Evolutionary conservation across 495 filamentous ascomycete genomes (phyloP).

Genomic region (Penicillium crystallinum): DNA sequence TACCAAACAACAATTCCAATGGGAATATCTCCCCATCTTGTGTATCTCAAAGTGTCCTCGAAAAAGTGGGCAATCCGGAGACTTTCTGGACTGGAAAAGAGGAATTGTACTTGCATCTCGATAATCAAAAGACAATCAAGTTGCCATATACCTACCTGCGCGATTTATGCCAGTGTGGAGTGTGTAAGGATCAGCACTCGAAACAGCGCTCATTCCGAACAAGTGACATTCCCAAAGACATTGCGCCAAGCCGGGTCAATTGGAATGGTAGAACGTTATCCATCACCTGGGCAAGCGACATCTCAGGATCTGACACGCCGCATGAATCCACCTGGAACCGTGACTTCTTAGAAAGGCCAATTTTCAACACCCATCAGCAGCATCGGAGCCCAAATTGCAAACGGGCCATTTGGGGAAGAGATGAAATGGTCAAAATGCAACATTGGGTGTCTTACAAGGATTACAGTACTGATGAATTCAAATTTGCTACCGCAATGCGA

Average conservation of each 20-base stretch:
- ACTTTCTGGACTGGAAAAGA: background rate
- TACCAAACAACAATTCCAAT: background rate
- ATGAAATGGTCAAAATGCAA: slow-evolving; percentile 19
- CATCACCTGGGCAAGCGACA: slow-evolving; percentile 59
- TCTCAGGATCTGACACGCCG: slow-evolving; percentile 37
- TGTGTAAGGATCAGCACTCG: slow-evolving; percentile 71
- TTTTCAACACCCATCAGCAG: slow-evolving; percentile 5
- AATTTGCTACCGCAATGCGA: slow-evolving; percentile 49
- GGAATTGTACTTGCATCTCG: slow-evolving; percentile 1
- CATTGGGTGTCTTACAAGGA: slow-evolving; percentile 59
- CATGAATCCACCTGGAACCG: slow-evolving; percentile 47
- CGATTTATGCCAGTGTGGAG: slow-evolving; percentile 67
- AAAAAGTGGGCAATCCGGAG: background rate
- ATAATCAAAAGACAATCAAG: background rate
- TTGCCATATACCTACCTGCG: slow-evolving; percentile 56
- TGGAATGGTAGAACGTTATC: slow-evolving; percentile 41
- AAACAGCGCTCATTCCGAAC: slow-evolving; percentile 79
- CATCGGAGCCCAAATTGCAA: background rate
- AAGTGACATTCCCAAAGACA: slow-evolving; percentile 57
- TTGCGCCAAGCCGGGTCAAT: slow-evolving; percentile 33
- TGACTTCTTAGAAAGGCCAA: slow-evolving; percentile 21
- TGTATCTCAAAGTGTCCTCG: background rate
- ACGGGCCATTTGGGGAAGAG: slow-evolving; percentile 32
- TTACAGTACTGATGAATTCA: slow-evolving; percentile 55
- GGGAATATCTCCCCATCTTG: background rate